Base-by-base conservation (phyloP, 257 asterid species). In the Primulina huaijiensis region DNA sequence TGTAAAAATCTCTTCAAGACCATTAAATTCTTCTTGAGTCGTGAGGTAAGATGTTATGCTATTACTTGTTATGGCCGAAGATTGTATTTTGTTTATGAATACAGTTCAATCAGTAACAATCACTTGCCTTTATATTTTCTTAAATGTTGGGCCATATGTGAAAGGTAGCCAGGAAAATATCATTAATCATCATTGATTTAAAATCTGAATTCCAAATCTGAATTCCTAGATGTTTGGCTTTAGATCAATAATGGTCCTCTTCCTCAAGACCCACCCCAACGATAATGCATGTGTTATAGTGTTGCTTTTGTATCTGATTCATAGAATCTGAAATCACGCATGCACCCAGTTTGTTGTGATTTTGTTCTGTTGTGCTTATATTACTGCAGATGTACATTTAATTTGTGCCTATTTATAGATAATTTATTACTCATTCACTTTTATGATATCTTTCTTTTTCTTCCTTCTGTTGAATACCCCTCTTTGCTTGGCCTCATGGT, bases 21-120 rank as follows among this genome's bases (percentile, higher is more conserved):
- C 85, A 66, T 83, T 74, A 89, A 79, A 75, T 85, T 94, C 83
- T 94, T 89, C 81, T 81, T 94, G 84, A 83, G 92, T 72, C 97
- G 96, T 72, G 99, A 94, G 97, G 99, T 87, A 64, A 74, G 87
- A 12, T 69, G 35, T 58, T 23, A 58, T 62, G 66, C 33, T 30
- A 31, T 64, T 56, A 30, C 40, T 69, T 60, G 62, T 25, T 65
- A 56, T 38, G n/a, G 14, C 37, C 57, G 25, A 7, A 6, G 43
- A 12, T 71, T 23, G 2, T 19, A 21, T 17, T 2, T 30, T 2
- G 8, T 62, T 6, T 9, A 6, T 6, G 16, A 14, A 8, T 14
- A n/a, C 0, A 8, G 21, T 9, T 2, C 21, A 23, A 60, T 6
- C 2, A 10, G 9, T 63, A 25, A 63, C 12, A 34, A 4, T 34